Conservation (phyloP, 2,329 filamentous ascomycete genomes). For the Aulographum hederae region DNA sequence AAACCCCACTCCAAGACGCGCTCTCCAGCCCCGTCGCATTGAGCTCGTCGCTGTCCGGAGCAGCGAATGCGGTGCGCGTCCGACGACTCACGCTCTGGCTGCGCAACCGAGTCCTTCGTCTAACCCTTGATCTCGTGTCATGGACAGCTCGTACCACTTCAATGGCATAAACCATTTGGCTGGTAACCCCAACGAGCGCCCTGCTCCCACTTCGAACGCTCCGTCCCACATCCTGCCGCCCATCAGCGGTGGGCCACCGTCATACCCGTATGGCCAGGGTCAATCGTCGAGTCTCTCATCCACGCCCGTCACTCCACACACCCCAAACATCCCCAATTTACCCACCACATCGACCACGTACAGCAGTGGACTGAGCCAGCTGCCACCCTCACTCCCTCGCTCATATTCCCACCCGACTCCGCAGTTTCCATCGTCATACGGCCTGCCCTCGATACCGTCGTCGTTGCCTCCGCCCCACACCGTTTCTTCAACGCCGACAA, state of each 20-base stretch:
- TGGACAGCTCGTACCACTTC: neutral
- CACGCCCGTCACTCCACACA: too few species aligned
- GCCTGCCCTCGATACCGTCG: neutral
- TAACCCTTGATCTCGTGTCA: too few species aligned
- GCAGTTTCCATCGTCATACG: neutral
- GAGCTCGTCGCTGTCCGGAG: too few species aligned
- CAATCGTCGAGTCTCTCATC: too few species aligned
- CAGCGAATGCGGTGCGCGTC: too few species aligned
- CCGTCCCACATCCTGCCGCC: neutral
- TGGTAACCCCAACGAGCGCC: neutral
- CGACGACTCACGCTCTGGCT: too few species aligned
- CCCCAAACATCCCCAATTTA: too few species aligned
- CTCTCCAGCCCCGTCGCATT: too few species aligned
- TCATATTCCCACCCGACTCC: neutral
- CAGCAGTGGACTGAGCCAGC: neutral
- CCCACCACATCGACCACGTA: neutral
- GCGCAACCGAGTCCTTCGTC: too few species aligned
- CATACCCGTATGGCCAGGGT: neutral
- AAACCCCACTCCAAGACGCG: too few species aligned
- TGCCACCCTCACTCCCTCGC: neutral
- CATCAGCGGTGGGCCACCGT: neutral
- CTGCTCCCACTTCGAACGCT: neutral
- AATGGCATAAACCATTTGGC: neutral
- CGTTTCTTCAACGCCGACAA: neutral
- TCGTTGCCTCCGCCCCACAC: neutral